Evolutionary conservation across 1,284 basidiomycete genomes (phyloP), one percentile per base, ranked within the genome.

Genomic region (Malassezia vespertilionis): DNA sequence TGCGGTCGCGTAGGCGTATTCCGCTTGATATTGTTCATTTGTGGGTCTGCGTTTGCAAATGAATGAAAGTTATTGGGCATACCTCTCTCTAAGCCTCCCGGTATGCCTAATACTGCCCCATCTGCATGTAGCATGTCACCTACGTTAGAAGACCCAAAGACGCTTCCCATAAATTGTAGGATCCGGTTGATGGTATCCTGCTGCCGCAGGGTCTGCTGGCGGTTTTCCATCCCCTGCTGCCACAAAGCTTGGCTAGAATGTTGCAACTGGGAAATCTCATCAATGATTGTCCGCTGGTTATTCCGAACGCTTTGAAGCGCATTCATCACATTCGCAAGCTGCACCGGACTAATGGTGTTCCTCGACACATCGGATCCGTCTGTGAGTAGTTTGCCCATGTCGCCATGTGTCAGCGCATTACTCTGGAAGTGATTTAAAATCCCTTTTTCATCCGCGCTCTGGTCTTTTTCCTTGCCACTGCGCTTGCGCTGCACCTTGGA

Each of bases 151-250:
- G 76, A 77, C 2, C 88, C 88, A 73, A 96, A 96, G 2, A 95
- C 83, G 22, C 87, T 82, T 15, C 88, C 89, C 40, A 97, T 74
- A 73, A 97, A 96, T 52, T 87, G 83, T 54, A 97, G 77, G 54
- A 97, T 95, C 48, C 86, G 78, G 67, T 93, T 89, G 66, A 96
- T 89, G n/a, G 88, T 95, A 71, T 96, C 90, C 63, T 93, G 84
- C 59, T 93, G 88, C 63, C 86, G 86, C 63, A 86, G 82, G 63
- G 89, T 82, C 48, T 82, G 78, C 57, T 83, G 80, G 8, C 85
- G 75, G 3, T 85, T 80, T 30, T 82, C 77, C 57, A 89, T 74
- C 0, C 87, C 83, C 64, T 97, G 89, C 64, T 88, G 82, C 90
- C 91, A 97, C 4, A 97, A 73, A 31, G 83, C 76, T 60, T 89